Conservation (phyloP, 139 green algal genomes). For the Microglena sp. region DNA sequence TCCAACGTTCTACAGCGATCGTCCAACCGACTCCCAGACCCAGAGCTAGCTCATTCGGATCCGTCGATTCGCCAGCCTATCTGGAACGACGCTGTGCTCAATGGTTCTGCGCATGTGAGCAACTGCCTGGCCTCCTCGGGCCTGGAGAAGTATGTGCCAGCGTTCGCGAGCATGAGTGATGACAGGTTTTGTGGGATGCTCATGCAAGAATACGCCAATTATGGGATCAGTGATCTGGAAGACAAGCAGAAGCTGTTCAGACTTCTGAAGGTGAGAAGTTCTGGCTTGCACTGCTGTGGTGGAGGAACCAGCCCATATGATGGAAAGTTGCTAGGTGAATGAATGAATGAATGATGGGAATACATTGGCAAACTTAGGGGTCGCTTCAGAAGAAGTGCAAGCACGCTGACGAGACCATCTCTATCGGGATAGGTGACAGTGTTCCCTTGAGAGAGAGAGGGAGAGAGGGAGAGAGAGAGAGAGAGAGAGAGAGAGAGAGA, state of each 20-base stretch:
- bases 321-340: neutral
- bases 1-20: too few relatives aligned
- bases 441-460: neutral
- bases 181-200: slow-evolving; percentile 32
- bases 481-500: too few relatives aligned
- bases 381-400: neutral
- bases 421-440: neutral
- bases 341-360: neutral
- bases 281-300: too few relatives aligned
- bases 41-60: too few relatives aligned
- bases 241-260: slow-evolving; percentile 73
- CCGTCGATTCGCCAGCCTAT: too few relatives aligned
- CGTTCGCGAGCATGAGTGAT: slow-evolving; percentile 30
- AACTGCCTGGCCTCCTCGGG: too few relatives aligned
- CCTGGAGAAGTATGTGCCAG: slow-evolving; percentile 20
- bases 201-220: slow-evolving; percentile 61
- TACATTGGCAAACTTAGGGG: neutral
- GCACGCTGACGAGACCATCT: neutral
- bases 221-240: slow-evolving; percentile 54
- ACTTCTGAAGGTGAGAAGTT: slow-evolving; percentile 58
- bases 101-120: too few relatives aligned
- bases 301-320: neutral
- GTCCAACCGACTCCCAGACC: too few relatives aligned
- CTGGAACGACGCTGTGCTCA: too few relatives aligned
- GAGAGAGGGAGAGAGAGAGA: too few relatives aligned